Base-by-base conservation (phyloP, 805 yeast species). In the Clavispora santaluciae region DNA sequence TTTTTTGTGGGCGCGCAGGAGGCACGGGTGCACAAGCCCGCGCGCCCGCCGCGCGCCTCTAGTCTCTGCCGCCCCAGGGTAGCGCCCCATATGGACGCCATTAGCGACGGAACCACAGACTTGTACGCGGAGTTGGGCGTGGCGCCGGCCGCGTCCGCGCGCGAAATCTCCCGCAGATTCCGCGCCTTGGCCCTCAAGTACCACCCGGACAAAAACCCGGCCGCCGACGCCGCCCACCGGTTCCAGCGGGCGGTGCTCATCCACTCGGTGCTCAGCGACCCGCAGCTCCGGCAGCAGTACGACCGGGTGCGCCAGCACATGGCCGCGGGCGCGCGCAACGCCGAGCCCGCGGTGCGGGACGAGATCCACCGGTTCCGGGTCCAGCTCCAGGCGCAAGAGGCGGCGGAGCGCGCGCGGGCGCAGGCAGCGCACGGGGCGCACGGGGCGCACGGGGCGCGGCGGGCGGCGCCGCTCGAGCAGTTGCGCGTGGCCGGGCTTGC, bases 71-170 rank as follows among this genome's bases (percentile, higher is more conserved):
- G 5, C 10, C 12, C 13, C 26, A 9, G 10, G 12, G 13, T n/a
- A 17, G 6, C 12, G 9, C 31, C 15, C 9, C n/a, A 6, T 12
- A 50, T 48, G 54, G 53, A 50, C 5, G 31, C 28, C 22, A 33
- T 57, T 3, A 51, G 48, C 10, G 17, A 38, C 25, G 61, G 53
- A 20, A 38, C 39, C 6, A 46, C 56, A 25, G 64, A 66, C 43
- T 60, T 76, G 37, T 77, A 78, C 55, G 50, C 54, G 13, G 70
- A 72, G 21, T 61, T 83, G 2, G 45, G 74, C 6, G 48, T 72
- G 3, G 79, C 44, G 0, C 53, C 56, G 1, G 44, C 46, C 8
- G 63, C 68, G 9, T 29, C 55, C 5, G 26, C 24, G 3, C 38
- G 42, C 3, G 61, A 56, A 10, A 63, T 69, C 18, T 48, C 58